Evolutionary conservation across 2,329 filamentous ascomycete genomes (phyloP), one percentile per base, ranked within the genome.

Genomic region (Ceratocystis diversiconidia): DNA sequence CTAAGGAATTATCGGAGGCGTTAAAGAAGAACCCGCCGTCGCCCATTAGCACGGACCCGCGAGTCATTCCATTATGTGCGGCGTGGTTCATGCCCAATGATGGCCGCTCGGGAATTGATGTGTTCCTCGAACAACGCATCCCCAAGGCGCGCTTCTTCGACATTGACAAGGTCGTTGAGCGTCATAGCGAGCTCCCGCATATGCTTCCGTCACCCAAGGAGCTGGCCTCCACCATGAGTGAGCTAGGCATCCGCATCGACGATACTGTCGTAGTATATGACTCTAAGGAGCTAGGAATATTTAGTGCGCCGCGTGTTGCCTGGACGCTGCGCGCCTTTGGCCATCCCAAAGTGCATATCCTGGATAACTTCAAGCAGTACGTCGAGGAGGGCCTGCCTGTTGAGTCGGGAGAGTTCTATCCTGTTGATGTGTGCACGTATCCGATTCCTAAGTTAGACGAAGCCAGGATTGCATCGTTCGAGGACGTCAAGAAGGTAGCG

Each of bases 311-410:
- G 3, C 83, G 94, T 52, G 92, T 96, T 0, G 92, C 86, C 66
- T 99, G 94, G 94, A 99, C 92, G 1, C 79, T 99, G 69, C 85
- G 85, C 72, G 85, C 90, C 43, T 97, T 97, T 74, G 94, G 94
- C 1, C 94, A 99, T 74, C 79, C 85, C 57, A 87, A 85, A 69
- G 92, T 99, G 15, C 91, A 96, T 74, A 77, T 99, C 19, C 78
- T 99, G 65, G 95, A 99, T 78, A 99, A 99, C 77, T 99, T 96
- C 78, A 89, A 87, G 74, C 76, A 89, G n/a, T 99, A 92, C 90
- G 86, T 92, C 1, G 88, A 92, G 43, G 81, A 95, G 72, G 90
- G 89, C 1, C 83, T 86, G 69, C 89, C 91, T 0, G 88, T 86
- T 0, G 91, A 96, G 77, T 85, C 85, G n/a, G 92, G 92, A 63